Percentiles rank a stretch among this genome's conserved stretches.
These are phyloP conservation scores for Aspergillus sp. DNA, from an alignment of 2,329 filamentous ascomycete genomes.

Conservation along the genomic window DNA sequence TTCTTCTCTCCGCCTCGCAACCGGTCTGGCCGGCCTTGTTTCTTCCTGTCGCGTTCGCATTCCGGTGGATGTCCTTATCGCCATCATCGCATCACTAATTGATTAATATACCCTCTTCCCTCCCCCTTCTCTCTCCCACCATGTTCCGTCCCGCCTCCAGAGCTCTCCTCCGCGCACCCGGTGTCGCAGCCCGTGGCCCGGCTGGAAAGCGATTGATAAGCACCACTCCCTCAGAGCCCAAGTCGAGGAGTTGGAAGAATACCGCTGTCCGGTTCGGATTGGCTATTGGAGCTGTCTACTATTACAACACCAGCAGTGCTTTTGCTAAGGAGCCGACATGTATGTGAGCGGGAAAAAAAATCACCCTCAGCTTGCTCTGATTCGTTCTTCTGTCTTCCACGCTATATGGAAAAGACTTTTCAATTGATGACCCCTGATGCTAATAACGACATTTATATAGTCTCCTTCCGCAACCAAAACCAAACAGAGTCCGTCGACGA, in stretches of 20 bases:
- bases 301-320: slow-evolving; percentile 83
- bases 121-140: slow-evolving; percentile 7
- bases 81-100: too few relatives aligned
- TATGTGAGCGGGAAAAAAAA: slow-evolving; percentile 42
- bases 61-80: too few relatives aligned
- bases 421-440: background rate
- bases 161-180: slow-evolving; percentile 36
- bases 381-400: too few relatives aligned
- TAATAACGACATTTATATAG: slow-evolving; percentile 13
- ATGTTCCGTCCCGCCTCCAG: slow-evolving; percentile 53
- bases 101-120: background rate
- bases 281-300: slow-evolving; percentile 76
- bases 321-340: slow-evolving; percentile 79
- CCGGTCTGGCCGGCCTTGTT: too few relatives aligned
- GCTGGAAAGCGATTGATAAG: slow-evolving; percentile 49
- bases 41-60: too few relatives aligned
- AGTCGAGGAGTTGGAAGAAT: slow-evolving; percentile 78
- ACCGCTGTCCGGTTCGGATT: slow-evolving; percentile 68
- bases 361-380: too few relatives aligned
- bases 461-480: slow-evolving; percentile 26
- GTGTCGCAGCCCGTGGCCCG: slow-evolving; percentile 24
- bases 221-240: slow-evolving; percentile 54
- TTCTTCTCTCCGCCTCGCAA: too few relatives aligned
- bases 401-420: background rate
- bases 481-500: slow-evolving; percentile 30